Percentiles rank a stretch among this genome's conserved stretches.
phyloP scores from a whole-genome alignment of 1,139 yeast genomes.

The Yamadazyma dushanensis region DNA sequence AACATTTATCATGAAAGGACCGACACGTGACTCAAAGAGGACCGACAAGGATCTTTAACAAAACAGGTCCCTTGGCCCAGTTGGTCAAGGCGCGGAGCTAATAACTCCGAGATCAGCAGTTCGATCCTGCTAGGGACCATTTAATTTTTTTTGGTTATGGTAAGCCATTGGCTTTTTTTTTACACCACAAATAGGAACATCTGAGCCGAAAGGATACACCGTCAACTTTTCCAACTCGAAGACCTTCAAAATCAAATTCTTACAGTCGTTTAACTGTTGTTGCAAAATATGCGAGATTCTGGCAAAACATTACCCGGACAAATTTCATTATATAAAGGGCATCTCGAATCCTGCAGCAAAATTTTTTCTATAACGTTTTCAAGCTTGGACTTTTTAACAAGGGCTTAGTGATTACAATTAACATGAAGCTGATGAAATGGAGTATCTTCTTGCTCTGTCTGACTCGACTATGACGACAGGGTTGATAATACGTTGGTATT shows the following conservation, averaged over 20 bases:
- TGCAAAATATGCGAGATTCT: constrained; percentile 2
- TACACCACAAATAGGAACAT: too few species aligned
- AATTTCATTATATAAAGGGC: constrained; percentile 7
- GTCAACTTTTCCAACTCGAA: too few species aligned
- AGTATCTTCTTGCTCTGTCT: constrained; percentile 79
- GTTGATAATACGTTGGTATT: constrained; percentile 57
- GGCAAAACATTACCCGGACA: constrained; percentile 6
- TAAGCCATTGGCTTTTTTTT: not conserved
- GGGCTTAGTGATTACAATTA: constrained; percentile 17
- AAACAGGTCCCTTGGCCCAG: constrained; percentile 77
- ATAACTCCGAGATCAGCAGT: constrained; percentile 82
- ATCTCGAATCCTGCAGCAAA: too few species aligned
- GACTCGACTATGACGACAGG: constrained; percentile 88
- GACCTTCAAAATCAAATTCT: not conserved
- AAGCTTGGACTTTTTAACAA: constrained; percentile 11
- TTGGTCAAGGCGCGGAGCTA: constrained; percentile 90
- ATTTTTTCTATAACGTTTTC: too few species aligned
- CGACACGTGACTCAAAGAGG: too few species aligned
- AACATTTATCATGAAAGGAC: too few species aligned
- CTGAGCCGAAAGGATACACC: too few species aligned
- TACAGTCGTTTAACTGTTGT: not conserved
- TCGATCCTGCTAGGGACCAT: constrained; percentile 87
- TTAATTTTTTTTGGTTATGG: not conserved
- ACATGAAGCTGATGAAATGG: constrained; percentile 50
- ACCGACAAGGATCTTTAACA: too few species aligned